A percentile compares a stretch with the other conserved stretches of the same genome.
Conservation (phyloP, 305 asterid species). For the Fraxinus platypoda region DNA sequence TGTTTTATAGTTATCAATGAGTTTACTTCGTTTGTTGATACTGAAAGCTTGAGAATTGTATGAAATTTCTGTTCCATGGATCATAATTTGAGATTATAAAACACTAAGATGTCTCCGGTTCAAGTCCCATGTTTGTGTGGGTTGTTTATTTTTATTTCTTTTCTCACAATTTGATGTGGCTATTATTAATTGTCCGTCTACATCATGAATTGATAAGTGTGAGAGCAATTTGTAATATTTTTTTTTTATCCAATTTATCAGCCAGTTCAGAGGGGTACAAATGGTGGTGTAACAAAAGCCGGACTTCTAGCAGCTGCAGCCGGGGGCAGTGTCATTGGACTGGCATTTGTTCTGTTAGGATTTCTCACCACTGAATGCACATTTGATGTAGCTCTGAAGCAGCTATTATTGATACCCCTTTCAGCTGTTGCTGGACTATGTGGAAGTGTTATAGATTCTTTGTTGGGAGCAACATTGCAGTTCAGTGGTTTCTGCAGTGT, state of each 20-base stretch:
- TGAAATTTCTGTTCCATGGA: background rate
- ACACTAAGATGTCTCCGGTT: background rate
- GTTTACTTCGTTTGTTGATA: background rate
- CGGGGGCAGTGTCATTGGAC: slow-evolving; percentile 76
- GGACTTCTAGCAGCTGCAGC: slow-evolving; percentile 89
- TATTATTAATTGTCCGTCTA: background rate
- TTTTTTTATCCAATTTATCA: slow-evolving; percentile 32
- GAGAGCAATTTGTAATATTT: background rate
- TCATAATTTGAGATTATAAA: background rate
- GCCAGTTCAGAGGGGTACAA: slow-evolving; percentile 92
- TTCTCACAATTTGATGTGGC: background rate
- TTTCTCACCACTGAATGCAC: slow-evolving; percentile 64
- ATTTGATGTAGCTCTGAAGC: slow-evolving; percentile 52
- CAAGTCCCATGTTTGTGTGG: background rate
- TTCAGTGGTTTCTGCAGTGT: slow-evolving; percentile 89
- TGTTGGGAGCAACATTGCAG: slow-evolving; percentile 92
- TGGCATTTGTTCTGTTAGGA: slow-evolving; percentile 65
- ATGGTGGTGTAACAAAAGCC: slow-evolving; percentile 88
- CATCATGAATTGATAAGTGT: background rate
- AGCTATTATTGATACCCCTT: slow-evolving; percentile 69
- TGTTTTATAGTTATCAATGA: background rate
- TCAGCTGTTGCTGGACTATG: slow-evolving; percentile 78
- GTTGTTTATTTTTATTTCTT: background rate
- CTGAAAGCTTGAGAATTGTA: background rate
- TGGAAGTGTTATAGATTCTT: slow-evolving; percentile 83